Conservation (phyloP, 2,329 filamentous ascomycete species). For the Fusarium palustre region DNA sequence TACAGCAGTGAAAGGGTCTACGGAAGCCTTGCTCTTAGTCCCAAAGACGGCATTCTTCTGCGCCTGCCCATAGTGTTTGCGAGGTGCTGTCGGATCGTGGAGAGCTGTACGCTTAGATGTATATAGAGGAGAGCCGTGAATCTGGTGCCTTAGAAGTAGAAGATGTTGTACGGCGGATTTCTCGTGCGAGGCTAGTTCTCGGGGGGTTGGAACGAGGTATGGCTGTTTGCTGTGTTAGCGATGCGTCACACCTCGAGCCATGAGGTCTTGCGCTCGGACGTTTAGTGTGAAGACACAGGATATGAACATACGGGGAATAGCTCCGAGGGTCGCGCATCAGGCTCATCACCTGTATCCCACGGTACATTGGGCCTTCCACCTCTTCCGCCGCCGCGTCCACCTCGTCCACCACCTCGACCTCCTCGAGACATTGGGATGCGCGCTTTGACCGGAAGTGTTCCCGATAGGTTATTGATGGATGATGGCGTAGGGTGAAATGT, state of each 20-base stretch:
- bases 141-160: slow-evolving; percentile 67
- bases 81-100: slow-evolving; percentile 55
- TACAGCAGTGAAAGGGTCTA: slow-evolving; percentile 69
- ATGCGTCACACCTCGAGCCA: slow-evolving; percentile 3
- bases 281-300: background rate
- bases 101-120: slow-evolving; percentile 63
- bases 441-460: background rate
- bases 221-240: slow-evolving; percentile 52
- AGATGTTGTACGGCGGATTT: slow-evolving; percentile 62
- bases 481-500: background rate
- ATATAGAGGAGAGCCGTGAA: slow-evolving; percentile 67
- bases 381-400: slow-evolving; percentile 61
- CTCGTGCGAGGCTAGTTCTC: slow-evolving; percentile 59
- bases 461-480: background rate
- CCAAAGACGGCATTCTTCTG: slow-evolving; percentile 69
- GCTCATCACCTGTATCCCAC: slow-evolving; percentile 66
- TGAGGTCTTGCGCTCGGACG: background rate
- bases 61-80: slow-evolving; percentile 65
- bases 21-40: slow-evolving; percentile 65
- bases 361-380: slow-evolving; percentile 61
- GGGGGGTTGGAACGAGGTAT: slow-evolving; percentile 62
- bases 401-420: slow-evolving; percentile 64
- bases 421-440: slow-evolving; percentile 62
- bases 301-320: slow-evolving; percentile 64
- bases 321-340: slow-evolving; percentile 68